A percentile compares a stretch with the other conserved stretches of the same genome.
Conservation (phyloP, 108 stramenopile species). For the Fragilariopsis cylindrus region DNA sequence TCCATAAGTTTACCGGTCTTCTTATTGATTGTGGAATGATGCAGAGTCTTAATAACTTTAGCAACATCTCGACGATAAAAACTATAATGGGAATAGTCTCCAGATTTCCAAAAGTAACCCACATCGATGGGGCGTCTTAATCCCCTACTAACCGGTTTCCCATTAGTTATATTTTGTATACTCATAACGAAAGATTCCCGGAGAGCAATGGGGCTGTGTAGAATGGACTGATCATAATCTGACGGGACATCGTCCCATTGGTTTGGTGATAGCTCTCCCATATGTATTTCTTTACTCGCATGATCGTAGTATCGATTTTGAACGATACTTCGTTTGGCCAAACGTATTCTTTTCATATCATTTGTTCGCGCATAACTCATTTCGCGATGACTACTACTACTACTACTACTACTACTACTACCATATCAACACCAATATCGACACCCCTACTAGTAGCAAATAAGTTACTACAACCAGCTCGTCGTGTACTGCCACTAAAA, state of each 20-base stretch:
- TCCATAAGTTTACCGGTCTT: constrained; percentile 5
- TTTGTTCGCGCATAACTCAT: background rate
- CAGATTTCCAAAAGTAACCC: constrained; percentile 38
- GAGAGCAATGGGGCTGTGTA: constrained; percentile 34
- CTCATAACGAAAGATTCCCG: constrained; percentile 40
- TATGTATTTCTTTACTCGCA: constrained; percentile 4
- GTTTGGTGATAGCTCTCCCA: constrained; percentile 23
- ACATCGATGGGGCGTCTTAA: constrained; percentile 32
- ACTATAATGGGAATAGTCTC: constrained; percentile 47
- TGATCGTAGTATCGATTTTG: constrained; percentile 37
- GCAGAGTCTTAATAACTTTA: constrained; percentile 14
- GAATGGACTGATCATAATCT: background rate
- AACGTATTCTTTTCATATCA: constrained; percentile 23
- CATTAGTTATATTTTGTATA: constrained; percentile 17
- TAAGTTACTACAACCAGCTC: constrained; percentile 9
- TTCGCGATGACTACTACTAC: background rate
- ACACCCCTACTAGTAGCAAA: background rate
- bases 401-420: background rate
- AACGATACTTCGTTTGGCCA: constrained; percentile 45
- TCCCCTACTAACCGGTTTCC: background rate
- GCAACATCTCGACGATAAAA: constrained; percentile 40
- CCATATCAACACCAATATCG: background rate
- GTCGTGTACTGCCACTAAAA: constrained; percentile 29
- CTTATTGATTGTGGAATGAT: constrained; percentile 18
- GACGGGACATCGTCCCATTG: background rate